Evolutionary conservation across 768 basidiomycete genomes (phyloP), one percentile per base, ranked within the genome.

Genomic region (Termitomyces sp.): DNA sequence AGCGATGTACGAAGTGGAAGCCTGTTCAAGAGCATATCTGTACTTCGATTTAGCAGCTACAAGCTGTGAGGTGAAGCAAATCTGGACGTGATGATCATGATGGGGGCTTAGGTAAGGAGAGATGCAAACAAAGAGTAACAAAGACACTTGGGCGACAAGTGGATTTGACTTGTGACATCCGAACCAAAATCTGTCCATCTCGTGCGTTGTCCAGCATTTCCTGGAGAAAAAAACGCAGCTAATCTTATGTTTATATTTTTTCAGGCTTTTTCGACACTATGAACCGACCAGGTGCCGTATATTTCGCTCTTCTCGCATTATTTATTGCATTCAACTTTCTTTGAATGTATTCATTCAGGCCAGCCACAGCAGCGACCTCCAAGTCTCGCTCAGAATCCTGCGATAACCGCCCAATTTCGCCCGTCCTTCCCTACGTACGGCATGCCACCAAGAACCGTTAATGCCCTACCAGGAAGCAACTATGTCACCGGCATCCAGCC

Each of bases 361-460:
- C 89, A 90, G 81, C 88, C 89, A 55, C 88, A 87, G 67, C 89
- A 91, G 72, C 80, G 89, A 71, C 88, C 89, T 53, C 88, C 90
- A 63, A 88, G 81, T 72, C 81, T 91, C 59, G 80, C 81, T 11
- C 83, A 87, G 33, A 86, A 84, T 60, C 81, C 88, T 60, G 75
- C 75, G 41, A 79, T 89, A 59, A 76, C 81, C 12, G 82, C 75
- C 42, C 88, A 87, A 66, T 91, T 84, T 72, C 84, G 89, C 67
- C 78, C 78, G 53, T 75, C 79, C 58, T 79, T 79, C 54, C 74
- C 82, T 7, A 68, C 67, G 24, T 89, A 85, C 69, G 81, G 78
- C 22, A 75, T 88, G 68, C 84, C 86, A 60, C 86, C 85, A 66
- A 76, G 87, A 67, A 83, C 73, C 62, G 81, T 82, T 54, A 83